A percentile compares a stretch with the other conserved stretches of the same genome.
Evolutionary conservation across 108 stramenopile species (phyloP).

Genomic region (Epipyxis sp.): DNA sequence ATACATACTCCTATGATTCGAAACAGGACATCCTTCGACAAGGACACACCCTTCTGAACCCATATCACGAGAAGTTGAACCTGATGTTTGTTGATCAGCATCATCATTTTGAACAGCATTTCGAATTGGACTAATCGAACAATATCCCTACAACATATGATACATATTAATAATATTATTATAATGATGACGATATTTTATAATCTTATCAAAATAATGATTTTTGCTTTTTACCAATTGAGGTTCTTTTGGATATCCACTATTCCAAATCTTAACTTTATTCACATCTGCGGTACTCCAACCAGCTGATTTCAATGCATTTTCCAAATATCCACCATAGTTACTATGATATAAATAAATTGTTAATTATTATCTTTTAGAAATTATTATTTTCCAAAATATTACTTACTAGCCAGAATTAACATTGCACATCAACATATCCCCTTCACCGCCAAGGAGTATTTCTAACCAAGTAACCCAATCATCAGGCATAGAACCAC

Average conservation of each 20-base stretch:
- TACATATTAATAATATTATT: too few relatives aligned
- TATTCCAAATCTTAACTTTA: not conserved
- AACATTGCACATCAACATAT: conserved; percentile 1
- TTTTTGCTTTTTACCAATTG: too few relatives aligned
- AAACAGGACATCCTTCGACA: not conserved
- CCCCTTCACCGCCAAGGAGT: not conserved
- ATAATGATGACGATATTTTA: too few relatives aligned
- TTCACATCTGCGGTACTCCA: not conserved
- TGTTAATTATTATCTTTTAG: too few relatives aligned
- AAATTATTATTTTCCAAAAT: too few relatives aligned
- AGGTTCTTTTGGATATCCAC: conserved; percentile 1
- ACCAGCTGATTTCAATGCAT: not conserved
- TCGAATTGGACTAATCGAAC: not conserved
- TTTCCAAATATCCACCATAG: not conserved
- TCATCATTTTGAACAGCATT: conserved; percentile 6
- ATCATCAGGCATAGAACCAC: conserved; percentile 1
- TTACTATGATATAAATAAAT: too few relatives aligned
- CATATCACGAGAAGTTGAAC: not conserved
- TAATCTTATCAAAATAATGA: too few relatives aligned
- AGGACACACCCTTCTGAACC: not conserved
- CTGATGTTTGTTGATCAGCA: conserved; percentile 9
- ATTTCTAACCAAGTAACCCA: not conserved
- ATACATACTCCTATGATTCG: not conserved
- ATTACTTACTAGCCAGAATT: conserved; percentile 3
- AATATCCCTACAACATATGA: too few relatives aligned